phyloP scores from a whole-genome alignment of 2,329 filamentous ascomycete species.

The Aspergillus thermomutatus region DNA sequence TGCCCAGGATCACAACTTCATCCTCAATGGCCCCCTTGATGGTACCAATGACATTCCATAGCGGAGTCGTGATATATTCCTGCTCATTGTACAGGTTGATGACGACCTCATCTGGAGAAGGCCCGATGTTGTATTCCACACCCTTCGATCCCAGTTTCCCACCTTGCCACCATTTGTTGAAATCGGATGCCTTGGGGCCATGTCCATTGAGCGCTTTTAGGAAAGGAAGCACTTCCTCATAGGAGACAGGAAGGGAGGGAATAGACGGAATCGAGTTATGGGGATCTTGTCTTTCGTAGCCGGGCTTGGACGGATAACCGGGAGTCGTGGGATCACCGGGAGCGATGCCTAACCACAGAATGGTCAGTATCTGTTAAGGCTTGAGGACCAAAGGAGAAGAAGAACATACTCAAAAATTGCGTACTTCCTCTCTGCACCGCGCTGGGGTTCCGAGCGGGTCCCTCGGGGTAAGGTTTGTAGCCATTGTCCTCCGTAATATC shows the following conservation, averaged over 20 bases:
- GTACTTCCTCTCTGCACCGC: slow-evolving; percentile 87
- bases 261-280: slow-evolving; percentile 73
- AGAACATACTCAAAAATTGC: slow-evolving; percentile 68
- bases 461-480: slow-evolving; percentile 73
- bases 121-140: slow-evolving; percentile 80
- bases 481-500: slow-evolving; percentile 78
- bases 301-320: slow-evolving; percentile 89
- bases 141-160: slow-evolving; percentile 75
- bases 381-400: not conserved
- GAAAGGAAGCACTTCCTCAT: slow-evolving; percentile 78
- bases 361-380: not conserved
- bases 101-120: slow-evolving; percentile 67
- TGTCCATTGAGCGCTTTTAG: slow-evolving; percentile 88
- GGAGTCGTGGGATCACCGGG: slow-evolving; percentile 83
- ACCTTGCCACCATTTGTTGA: slow-evolving; percentile 70
- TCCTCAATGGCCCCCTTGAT: slow-evolving; percentile 84
- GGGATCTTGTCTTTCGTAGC: slow-evolving; percentile 70
- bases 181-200: slow-evolving; percentile 71
- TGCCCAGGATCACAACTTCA: slow-evolving; percentile 87
- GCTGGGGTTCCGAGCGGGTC: slow-evolving; percentile 81
- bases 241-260: slow-evolving; percentile 88
- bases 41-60: slow-evolving; percentile 90
- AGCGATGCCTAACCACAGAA: slow-evolving; percentile 45
- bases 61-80: slow-evolving; percentile 73
- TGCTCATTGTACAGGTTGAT: slow-evolving; percentile 76